Base-by-base conservation (phyloP, 768 basidiomycete genomes). In the Tylopilus plumbeoviolaceoides region DNA sequence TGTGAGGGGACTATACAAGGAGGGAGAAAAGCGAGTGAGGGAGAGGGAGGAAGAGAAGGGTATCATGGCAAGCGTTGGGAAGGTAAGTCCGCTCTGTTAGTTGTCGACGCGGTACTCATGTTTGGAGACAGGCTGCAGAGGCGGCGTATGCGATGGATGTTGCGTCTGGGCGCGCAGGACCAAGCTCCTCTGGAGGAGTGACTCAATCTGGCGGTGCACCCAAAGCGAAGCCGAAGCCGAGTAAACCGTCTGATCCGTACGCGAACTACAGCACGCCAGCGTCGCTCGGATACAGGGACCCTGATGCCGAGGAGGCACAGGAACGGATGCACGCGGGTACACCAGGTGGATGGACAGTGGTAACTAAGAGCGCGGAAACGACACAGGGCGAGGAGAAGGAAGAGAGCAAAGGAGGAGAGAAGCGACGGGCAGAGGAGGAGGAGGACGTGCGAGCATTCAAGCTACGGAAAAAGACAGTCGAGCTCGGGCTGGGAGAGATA, bases 1-100 rank as follows among this genome's bases (percentile, higher is more conserved):
- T 71, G 88, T 98, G 52, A 78, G 94, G 21, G 84, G 89, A 36
- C 79, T 98, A 40, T 99, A 98, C 81, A 98, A 98, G 76, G 72
- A 81, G 4, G 91, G 95, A 2, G 91, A 91, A 70, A 91, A 89
- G 73, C 83, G 83, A 55, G 89, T 88, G 76, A 85, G 85, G 67
- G 89, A 93, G 53, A 72, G 74, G 39, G 91, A 91, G 59, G 89
- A 95, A 65, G 93, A 95, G 72, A 85, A 82, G 64, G 72, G 85
- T 54, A 91, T 97, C 67, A 92, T 99, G 81, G 84, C 77, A 9
- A 71, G 84, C 52, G 85, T 99, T 50, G 91, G 97, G 61, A 82
- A 80, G 75, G 95, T 89, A 50, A 6, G 59, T 44, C 12, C 25
- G 8, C 9, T 17, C 6, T 21, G 2, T 40, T 18, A 35, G 11